Conservation (phyloP, 768 basidiomycete genomes). For the Mycena crocata region DNA sequence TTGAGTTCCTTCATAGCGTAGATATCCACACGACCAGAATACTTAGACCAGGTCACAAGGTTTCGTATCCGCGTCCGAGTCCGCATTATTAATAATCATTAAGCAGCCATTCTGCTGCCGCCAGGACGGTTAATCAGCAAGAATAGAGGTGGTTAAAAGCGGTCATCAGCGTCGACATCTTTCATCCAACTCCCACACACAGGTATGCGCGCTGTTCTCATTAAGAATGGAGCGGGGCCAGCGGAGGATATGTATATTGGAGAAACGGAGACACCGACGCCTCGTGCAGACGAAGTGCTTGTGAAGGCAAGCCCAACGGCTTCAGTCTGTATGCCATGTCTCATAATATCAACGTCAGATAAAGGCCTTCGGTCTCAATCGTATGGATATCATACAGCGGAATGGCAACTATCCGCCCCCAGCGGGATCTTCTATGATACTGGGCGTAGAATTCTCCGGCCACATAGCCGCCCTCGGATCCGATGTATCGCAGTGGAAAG, state of each 20-base stretch:
- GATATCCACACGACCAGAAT: no score
- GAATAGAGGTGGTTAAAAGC: not conserved
- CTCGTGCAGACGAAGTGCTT: conserved; percentile 71
- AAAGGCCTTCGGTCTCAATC: conserved; percentile 88
- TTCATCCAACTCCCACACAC: not conserved
- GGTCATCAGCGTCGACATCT: not conserved
- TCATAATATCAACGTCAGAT: conserved; percentile 54
- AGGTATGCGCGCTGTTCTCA: conserved; percentile 81
- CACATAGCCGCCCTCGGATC: conserved; percentile 65
- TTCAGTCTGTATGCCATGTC: not conserved
- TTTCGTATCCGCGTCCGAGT: no score
- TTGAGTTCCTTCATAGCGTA: no score
- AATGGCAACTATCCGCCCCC: conserved; percentile 83
- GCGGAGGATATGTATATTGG: conserved; percentile 85
- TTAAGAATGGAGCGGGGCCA: conserved; percentile 82
- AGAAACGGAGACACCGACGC: conserved; percentile 71
- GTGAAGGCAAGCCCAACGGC: conserved; percentile 69
- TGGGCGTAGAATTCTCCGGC: conserved; percentile 92
- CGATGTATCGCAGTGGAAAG: conserved; percentile 63
- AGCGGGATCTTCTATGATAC: conserved; percentile 75
- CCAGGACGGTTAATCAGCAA: conserved; percentile 1
- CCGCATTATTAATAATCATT: no score
- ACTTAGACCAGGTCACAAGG: no score
- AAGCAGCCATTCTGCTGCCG: no score
- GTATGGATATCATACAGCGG: conserved; percentile 85